Conservation (phyloP, 140 eudicot genomes). For the Stevia rebaudiana region DNA sequence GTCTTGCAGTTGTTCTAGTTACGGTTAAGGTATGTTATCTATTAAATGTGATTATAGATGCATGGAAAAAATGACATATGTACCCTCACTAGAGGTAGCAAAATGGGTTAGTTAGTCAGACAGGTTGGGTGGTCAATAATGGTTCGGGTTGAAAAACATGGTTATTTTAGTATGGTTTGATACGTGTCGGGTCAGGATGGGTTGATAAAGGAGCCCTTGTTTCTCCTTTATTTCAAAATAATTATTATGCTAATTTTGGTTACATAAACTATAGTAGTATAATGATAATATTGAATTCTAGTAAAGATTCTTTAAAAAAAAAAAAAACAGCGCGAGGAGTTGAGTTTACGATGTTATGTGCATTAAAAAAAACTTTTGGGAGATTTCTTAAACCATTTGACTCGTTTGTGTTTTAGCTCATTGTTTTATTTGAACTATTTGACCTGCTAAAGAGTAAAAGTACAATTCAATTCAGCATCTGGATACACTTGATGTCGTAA, state of each 20-base stretch:
- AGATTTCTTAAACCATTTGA: too few relatives aligned
- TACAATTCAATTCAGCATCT: not conserved
- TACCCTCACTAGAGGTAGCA: not conserved
- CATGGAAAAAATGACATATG: constrained; percentile 1
- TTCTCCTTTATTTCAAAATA: not conserved
- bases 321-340: not conserved
- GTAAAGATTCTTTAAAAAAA: not conserved
- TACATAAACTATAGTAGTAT: not conserved
- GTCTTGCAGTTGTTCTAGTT: constrained; percentile 44
- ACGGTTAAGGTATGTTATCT: constrained; percentile 39
- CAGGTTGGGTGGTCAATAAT: not conserved
- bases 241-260: not conserved
- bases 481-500: too few relatives aligned
- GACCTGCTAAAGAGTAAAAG: too few relatives aligned
- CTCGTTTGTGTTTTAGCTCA: too few relatives aligned
- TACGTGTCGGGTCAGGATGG: not conserved
- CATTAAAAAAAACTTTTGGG: not conserved
- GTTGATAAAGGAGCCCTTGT: not conserved
- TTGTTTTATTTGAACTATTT: too few relatives aligned
- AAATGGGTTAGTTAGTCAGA: not conserved
- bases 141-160: not conserved
- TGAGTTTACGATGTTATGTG: not conserved
- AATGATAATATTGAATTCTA: not conserved
- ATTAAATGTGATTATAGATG: not conserved
- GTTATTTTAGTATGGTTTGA: not conserved